Evolutionary conservation across 2,329 filamentous ascomycete species (phyloP).

Genomic region (Cryphonectria naterciae): DNA sequence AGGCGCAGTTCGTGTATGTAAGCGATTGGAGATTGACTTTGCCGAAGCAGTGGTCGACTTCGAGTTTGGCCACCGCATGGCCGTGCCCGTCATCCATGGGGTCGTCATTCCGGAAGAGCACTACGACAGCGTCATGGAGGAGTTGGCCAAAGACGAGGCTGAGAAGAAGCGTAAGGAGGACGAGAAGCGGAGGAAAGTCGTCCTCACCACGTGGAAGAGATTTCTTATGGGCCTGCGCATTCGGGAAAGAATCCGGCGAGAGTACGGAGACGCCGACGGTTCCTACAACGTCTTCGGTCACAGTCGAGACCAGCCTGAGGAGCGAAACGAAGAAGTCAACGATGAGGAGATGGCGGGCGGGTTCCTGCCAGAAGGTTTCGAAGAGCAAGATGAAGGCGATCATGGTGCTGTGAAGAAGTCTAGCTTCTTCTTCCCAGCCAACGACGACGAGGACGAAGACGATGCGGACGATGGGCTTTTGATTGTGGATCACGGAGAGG

Average conservation of each 20-base stretch:
- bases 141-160: constrained; percentile 76
- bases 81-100: constrained; percentile 87
- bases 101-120: constrained; percentile 87
- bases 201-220: constrained; percentile 80
- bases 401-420: constrained; percentile 41
- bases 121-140: constrained; percentile 72
- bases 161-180: constrained; percentile 80
- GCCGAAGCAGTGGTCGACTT: constrained; percentile 96
- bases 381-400: constrained; percentile 50
- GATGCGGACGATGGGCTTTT: constrained; percentile 40
- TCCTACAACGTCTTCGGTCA: constrained; percentile 61
- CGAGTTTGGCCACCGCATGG: constrained; percentile 93
- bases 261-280: constrained; percentile 67
- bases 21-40: constrained; percentile 81
- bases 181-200: constrained; percentile 76
- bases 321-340: constrained; percentile 31
- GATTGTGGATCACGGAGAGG: constrained; percentile 39
- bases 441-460: constrained; percentile 44
- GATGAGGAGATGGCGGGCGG: constrained; percentile 63
- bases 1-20: constrained; percentile 79
- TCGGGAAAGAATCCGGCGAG: constrained; percentile 72
- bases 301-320: constrained; percentile 43
- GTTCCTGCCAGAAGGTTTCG: constrained; percentile 62
- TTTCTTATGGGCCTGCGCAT: constrained; percentile 86
- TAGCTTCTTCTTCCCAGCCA: constrained; percentile 52